Evolutionary conservation across 2,329 filamentous ascomycete species (phyloP).

Genomic region (Verticillium isaacii): DNA sequence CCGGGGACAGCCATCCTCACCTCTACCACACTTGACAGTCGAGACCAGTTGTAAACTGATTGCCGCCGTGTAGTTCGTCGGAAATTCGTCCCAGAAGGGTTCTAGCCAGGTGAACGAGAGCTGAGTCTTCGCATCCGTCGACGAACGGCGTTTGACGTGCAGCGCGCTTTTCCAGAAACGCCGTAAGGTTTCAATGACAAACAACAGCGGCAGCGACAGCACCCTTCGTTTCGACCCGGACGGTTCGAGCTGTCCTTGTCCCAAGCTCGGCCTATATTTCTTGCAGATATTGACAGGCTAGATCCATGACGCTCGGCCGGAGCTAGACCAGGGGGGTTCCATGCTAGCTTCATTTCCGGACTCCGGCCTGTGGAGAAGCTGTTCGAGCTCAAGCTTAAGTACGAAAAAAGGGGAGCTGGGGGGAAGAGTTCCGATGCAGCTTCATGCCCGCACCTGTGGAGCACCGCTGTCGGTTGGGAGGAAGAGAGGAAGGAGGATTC

Average conservation of each 20-base stretch:
- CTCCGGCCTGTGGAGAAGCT: not conserved
- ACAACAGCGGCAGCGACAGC: not conserved
- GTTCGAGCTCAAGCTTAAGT: not conserved
- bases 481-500: not conserved
- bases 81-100: not conserved
- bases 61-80: not conserved
- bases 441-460: not conserved
- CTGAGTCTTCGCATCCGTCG: not conserved
- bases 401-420: not conserved
- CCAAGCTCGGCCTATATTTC: constrained; percentile 14
- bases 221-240: not conserved
- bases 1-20: not conserved
- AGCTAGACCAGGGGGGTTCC: not conserved
- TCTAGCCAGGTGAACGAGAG: not conserved
- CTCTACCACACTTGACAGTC: not conserved
- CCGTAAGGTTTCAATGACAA: not conserved
- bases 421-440: not conserved
- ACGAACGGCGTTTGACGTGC: not conserved
- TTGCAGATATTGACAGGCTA: constrained; percentile 13
- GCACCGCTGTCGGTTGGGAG: not conserved
- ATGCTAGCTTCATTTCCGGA: not conserved
- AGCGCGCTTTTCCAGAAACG: not conserved
- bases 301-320: constrained; percentile 1
- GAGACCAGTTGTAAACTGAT: no score
- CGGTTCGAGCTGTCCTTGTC: not conserved